These are phyloP conservation scores for Podospora fimiseda DNA, from an alignment of 495 filamentous ascomycete genomes.

Conservation along the genomic window DNA sequence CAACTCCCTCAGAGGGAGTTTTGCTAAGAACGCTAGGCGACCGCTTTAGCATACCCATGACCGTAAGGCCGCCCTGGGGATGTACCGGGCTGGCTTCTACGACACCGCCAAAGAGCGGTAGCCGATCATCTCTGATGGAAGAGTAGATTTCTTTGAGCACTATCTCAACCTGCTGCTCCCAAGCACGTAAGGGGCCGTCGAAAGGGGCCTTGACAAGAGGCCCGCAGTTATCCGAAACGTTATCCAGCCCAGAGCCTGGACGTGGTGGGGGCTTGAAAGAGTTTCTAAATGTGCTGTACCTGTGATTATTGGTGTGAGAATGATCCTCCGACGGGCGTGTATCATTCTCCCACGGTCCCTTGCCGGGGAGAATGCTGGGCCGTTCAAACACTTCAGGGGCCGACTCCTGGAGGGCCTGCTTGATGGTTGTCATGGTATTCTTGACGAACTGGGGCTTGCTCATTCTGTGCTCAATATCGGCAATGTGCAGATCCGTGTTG, in stretches of 20 bases:
- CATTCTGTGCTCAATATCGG: conserved; percentile 95
- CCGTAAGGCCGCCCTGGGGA: conserved; percentile 43
- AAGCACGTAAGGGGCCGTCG: conserved; percentile 67
- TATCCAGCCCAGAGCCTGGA: conserved; percentile 37
- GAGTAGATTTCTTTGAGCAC: conserved; percentile 89
- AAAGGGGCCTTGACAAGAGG: conserved; percentile 78
- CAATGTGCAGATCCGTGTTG: conserved; percentile 93
- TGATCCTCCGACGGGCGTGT: conserved; percentile 34
- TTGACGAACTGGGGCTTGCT: conserved; percentile 88
- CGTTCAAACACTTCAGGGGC: conserved; percentile 59
- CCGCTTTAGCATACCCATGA: conserved; percentile 68
- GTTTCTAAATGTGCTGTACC: conserved; percentile 33
- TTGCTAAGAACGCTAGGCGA: conserved; percentile 90
- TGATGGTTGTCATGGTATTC: conserved; percentile 90
- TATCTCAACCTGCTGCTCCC: conserved; percentile 84
- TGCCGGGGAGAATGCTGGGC: conserved; percentile 40
- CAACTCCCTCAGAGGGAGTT: conserved; percentile 67
- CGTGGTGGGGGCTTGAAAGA: conserved; percentile 45
- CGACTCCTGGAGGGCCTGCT: conserved; percentile 64
- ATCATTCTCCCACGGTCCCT: conserved; percentile 26
- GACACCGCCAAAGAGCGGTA: conserved; percentile 70
- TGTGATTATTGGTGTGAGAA: conserved; percentile 29
- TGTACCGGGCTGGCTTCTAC: conserved; percentile 43
- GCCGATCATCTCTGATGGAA: conserved; percentile 74
- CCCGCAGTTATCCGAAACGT: conserved; percentile 40